Percentiles rank a stretch among this genome's conserved stretches.
Conservation (phyloP, 164 flowering plant genomes). For the Dillenia turbinata region DNA sequence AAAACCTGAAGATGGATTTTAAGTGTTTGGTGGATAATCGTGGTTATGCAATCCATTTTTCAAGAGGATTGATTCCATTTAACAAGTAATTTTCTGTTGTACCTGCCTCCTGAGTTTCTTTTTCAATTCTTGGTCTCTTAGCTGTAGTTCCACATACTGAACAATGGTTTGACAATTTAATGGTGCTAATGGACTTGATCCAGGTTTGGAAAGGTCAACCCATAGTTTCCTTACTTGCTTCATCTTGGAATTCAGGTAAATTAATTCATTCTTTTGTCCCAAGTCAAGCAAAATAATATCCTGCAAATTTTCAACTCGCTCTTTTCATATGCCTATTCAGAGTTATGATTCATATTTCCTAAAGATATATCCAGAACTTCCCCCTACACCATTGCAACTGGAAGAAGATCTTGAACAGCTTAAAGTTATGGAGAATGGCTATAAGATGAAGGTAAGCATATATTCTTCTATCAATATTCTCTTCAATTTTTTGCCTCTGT, state of each 20-base stretch:
- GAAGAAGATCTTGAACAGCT: slow-evolving; percentile 98
- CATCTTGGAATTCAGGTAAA: slow-evolving; percentile 96
- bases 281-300: no score
- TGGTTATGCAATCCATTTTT: slow-evolving; percentile 95
- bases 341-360: slow-evolving; percentile 83
- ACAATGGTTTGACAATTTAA: background rate
- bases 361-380: slow-evolving; percentile 75
- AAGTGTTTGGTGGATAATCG: slow-evolving; percentile 84
- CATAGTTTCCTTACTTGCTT: slow-evolving; percentile 78
- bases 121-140: no score
- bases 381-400: slow-evolving; percentile 86
- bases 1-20: slow-evolving; percentile 75
- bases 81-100: slow-evolving; percentile 59
- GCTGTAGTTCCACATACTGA: slow-evolving; percentile 4
- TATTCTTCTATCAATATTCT: no score
- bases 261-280: background rate
- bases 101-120: background rate
- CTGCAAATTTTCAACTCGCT: no score
- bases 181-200: no score
- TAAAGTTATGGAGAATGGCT: slow-evolving; percentile 97
- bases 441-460: slow-evolving; percentile 80
- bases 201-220: slow-evolving; percentile 84
- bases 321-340: slow-evolving; percentile 28
- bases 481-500: no score
- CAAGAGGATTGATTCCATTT: slow-evolving; percentile 86